phyloP scores from a whole-genome alignment of 768 basidiomycete species.

The Russula sp. region DNA sequence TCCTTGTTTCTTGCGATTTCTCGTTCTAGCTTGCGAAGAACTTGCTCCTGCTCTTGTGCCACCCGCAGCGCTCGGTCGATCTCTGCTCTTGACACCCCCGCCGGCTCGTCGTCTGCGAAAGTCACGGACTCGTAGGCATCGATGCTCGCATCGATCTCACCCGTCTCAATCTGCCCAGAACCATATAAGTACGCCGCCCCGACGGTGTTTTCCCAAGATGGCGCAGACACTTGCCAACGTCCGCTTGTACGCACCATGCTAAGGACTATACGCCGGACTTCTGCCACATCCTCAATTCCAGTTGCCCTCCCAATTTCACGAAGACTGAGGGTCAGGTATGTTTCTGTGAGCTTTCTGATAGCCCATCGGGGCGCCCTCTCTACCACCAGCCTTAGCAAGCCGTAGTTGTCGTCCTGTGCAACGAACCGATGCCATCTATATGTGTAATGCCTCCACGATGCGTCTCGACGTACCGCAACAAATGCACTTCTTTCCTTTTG shows the following conservation, averaged over 20 bases:
- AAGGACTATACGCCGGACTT: slow-evolving; percentile 52
- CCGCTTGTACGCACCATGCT: slow-evolving; percentile 53
- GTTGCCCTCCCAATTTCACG: slow-evolving; percentile 58
- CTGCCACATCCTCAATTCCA: slow-evolving; percentile 44
- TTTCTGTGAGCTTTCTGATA: slow-evolving; percentile 71
- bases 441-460: neutral
- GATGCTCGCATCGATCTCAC: slow-evolving; percentile 63
- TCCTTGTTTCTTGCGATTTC: slow-evolving; percentile 60
- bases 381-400: slow-evolving; percentile 60
- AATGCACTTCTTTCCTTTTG: slow-evolving; percentile 53
- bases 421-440: neutral
- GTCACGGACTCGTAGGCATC: slow-evolving; percentile 64
- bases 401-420: slow-evolving; percentile 60
- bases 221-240: neutral
- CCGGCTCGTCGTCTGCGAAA: slow-evolving; percentile 55
- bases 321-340: slow-evolving; percentile 73
- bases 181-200: neutral
- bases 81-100: slow-evolving; percentile 50
- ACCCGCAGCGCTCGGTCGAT: slow-evolving; percentile 51
- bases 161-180: slow-evolving; percentile 53
- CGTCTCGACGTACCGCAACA: slow-evolving; percentile 35
- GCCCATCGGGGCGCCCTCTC: slow-evolving; percentile 69
- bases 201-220: neutral
- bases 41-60: slow-evolving; percentile 47
- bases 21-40: slow-evolving; percentile 45